Base-by-base conservation (phyloP, 108 stramenopile species). In the Licmophora abbreviata region DNA sequence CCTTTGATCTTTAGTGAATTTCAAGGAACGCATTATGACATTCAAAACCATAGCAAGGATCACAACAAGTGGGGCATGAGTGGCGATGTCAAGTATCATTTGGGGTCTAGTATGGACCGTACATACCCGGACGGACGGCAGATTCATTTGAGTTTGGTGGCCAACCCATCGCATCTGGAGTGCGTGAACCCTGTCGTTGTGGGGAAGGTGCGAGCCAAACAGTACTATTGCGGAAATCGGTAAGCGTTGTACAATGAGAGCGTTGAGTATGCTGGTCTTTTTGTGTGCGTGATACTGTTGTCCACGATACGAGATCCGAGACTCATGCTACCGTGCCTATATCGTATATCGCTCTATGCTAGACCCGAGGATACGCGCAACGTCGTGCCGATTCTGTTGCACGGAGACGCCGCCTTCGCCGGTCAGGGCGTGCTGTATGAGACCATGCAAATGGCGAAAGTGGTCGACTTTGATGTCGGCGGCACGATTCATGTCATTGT, bases 21-120 rank as follows among this genome's bases (percentile, higher is more conserved):
- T 66, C 73, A 89, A 73, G 98, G 96, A 48, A 95, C 94, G 15
- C 85, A 96, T 62, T 93, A 94, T 73, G 67, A 90, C 32, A 51
- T 86, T 24, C 78, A 90, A 32, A 64, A 84, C 14, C 71, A 93
- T 51, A 64, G 64, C 59, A 78, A 87, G 48, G 68, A 48, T 51
- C 56, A 65, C 58, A 67, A 73, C 41, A 84, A 83, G 40, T 96
- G 92, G 87, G 82, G 79, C 9, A 81, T 79, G 56, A 61, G 83
- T 18, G 95, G 96, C 3, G 98, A 99, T 76, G 98, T 99, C 63
- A 99, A 98, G 91, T 99, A 99, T 64, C 99, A 99, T 68, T 73
- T 99, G 43, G 99, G 99, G 56, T 97, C 96, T 30, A 86, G 92
- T 52, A 96, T 95, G 94, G 88, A 93, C 61, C 88, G 99, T 25